Conservation (phyloP, 352 stramenopile species). For the Phytophthora meadii region DNA sequence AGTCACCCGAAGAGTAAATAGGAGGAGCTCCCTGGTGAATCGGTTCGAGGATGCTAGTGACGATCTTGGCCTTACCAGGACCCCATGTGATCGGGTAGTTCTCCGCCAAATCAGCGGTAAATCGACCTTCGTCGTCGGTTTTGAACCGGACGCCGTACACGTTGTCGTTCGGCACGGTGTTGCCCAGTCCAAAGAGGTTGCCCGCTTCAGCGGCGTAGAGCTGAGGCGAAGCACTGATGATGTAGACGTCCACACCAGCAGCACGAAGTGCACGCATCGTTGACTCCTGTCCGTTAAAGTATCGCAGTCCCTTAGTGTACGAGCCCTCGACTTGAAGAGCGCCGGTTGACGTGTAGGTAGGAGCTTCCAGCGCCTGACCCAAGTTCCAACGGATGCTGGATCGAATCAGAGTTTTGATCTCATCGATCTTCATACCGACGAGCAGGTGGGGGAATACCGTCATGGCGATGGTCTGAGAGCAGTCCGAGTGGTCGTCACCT, state of each 20-base stretch:
- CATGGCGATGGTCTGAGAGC: slow-evolving; percentile 54
- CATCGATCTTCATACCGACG: slow-evolving; percentile 57
- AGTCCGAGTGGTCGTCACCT: slow-evolving; percentile 45
- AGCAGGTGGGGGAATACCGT: slow-evolving; percentile 65
- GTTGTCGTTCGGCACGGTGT: slow-evolving; percentile 58
- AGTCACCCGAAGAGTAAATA: slow-evolving; percentile 64
- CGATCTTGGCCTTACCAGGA: slow-evolving; percentile 57
- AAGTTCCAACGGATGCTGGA: slow-evolving; percentile 62
- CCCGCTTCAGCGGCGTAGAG: slow-evolving; percentile 59
- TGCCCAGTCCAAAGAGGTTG: slow-evolving; percentile 52
- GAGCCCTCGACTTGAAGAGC: slow-evolving; percentile 46
- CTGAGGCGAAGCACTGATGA: slow-evolving; percentile 72
- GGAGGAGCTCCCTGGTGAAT: slow-evolving; percentile 54
- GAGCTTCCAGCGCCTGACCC: slow-evolving; percentile 42
- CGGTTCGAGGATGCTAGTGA: slow-evolving; percentile 54
- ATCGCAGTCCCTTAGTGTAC: slow-evolving; percentile 61
- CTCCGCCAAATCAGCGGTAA: slow-evolving; percentile 47
- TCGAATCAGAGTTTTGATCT: slow-evolving; percentile 58
- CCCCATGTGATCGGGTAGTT: slow-evolving; percentile 78
- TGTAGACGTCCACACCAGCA: slow-evolving; percentile 52
- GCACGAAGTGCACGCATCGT: slow-evolving; percentile 60
- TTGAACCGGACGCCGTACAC: slow-evolving; percentile 69
- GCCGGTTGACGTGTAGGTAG: slow-evolving; percentile 47
- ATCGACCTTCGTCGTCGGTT: slow-evolving; percentile 41
- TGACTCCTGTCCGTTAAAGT: slow-evolving; percentile 71